Conservation (phyloP, 345 rosid species). For the Jatropha curcas region DNA sequence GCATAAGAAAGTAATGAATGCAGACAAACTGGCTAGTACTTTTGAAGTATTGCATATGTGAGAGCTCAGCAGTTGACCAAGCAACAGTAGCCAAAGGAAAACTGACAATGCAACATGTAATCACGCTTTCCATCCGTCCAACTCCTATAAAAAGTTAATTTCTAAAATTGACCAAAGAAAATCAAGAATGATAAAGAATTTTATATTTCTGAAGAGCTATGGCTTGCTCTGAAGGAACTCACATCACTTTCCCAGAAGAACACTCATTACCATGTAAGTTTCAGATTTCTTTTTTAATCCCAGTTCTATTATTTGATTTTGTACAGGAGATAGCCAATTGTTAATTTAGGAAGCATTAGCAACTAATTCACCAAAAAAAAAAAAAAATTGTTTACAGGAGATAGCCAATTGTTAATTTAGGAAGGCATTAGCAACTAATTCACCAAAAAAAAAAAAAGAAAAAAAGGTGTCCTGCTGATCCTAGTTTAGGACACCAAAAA, state of each 20-base stretch:
- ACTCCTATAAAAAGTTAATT: not conserved
- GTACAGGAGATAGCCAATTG: not conserved
- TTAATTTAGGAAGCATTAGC: conserved; percentile 3
- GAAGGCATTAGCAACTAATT: not conserved
- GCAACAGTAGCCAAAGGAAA: not conserved
- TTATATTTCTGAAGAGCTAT: not conserved
- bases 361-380: not conserved
- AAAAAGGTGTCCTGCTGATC: conserved; percentile 24
- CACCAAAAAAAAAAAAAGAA: not conserved
- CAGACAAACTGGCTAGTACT: not conserved
- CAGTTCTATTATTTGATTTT: conserved; percentile 3
- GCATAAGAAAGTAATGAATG: not conserved
- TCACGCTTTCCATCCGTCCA: not conserved
- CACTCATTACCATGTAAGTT: not conserved
- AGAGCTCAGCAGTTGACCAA: not conserved
- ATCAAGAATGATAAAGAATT: not conserved
- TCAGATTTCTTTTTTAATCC: not conserved
- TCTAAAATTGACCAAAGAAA: not conserved
- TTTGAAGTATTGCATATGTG: not conserved
- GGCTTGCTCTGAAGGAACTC: not conserved
- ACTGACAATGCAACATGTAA: not conserved
- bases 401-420: not conserved
- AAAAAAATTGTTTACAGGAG: not conserved
- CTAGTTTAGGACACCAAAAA: too few relatives aligned
- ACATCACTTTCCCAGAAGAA: not conserved